Evolutionary conservation across 2,329 filamentous ascomycete genomes (phyloP), one percentile per base, ranked within the genome.

Genomic region (Magnaporthales sp.): DNA sequence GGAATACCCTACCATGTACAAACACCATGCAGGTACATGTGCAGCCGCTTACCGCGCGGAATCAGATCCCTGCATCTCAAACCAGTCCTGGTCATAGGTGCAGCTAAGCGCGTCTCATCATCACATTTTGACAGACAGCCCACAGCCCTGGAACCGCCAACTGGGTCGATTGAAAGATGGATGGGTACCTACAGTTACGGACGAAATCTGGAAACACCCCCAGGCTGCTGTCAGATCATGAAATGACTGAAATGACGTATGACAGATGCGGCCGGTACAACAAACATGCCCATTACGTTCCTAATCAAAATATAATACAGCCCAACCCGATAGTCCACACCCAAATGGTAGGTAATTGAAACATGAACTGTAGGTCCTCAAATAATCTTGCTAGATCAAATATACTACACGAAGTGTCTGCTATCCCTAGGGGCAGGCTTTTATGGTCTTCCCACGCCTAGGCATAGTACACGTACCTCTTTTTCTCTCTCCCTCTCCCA

Each of bases 401-500:
- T 46, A 46, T 46, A 46, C 38, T 46, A 46, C 38, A 46, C 38
- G 38, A n/a, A 46, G 19, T 46, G n/a, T 46, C 38, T 46, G 15
- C 38, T 46, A 46, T 46, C 38, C 15, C 38, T 46, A 13, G 38
- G 15, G n/a, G 38, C 8, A n/a, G 38, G 15, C 6, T 2, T 46
- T 19, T 46, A 46, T 46, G n/a, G n/a, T 46, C 38, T 46, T 46
- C n/a, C 38, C 38, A 46, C 19, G n/a, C 38, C 2, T n/a, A 19
- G n/a, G 3, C 19, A 46, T 46, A 46, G 7, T 46, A 46, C 38
- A 46, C 38, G n/a, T 11, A 31, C 38, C 38, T 74, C 80, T 83
- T 72, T 77, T 81, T 60, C 74, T n/a, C n/a, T n/a, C n/a, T n/a
- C 74, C 69, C 75, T 77, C 58, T 87, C 84, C 70, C 87, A 76